Conservation (phyloP, 1,284 basidiomycete genomes). For the Boletus sp. region DNA sequence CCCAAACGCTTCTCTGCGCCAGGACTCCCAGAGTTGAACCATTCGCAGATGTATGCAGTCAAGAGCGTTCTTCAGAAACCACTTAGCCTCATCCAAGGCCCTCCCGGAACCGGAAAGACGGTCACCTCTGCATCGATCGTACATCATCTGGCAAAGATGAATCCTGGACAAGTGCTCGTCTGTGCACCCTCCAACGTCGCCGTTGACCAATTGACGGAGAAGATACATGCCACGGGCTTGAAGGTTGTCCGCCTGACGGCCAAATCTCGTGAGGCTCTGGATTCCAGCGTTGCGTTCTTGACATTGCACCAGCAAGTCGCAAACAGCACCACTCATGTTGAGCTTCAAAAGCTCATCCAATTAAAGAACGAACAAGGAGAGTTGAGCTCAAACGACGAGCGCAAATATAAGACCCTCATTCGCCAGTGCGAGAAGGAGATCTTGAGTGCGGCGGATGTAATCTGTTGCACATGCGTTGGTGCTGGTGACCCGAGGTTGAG, state of each 20-base stretch:
- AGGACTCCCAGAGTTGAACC: conserved; percentile 96
- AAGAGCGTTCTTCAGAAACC: conserved; percentile 98
- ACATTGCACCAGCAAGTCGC: conserved; percentile 97
- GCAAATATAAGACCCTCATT: conserved; percentile 96
- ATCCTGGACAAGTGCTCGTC: conserved; percentile 97
- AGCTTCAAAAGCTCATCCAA: conserved; percentile 96
- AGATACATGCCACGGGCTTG: conserved; percentile 94
- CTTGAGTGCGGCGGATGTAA: conserved; percentile 91
- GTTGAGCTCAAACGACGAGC: conserved; percentile 91
- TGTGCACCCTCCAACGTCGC: conserved; percentile 99
- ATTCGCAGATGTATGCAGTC: conserved; percentile 99
- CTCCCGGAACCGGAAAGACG: conserved; percentile 98
- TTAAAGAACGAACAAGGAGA: conserved; percentile 98
- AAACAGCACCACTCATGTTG: conserved; percentile 90
- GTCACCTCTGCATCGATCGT: conserved; percentile 99
- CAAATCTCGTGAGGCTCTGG: conserved; percentile 95
- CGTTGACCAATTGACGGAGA: conserved; percentile 98
- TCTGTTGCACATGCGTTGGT: conserved; percentile 98
- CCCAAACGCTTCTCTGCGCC: conserved; percentile 96
- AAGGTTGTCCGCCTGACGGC: conserved; percentile 98
- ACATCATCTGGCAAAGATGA: conserved; percentile 99
- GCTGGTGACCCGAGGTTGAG: conserved; percentile 93
- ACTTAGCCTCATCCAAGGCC: conserved; percentile 96
- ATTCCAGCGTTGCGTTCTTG: conserved; percentile 89
- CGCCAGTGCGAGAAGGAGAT: conserved; percentile 97